phyloP scores from a whole-genome alignment of 2,329 filamentous ascomycete genomes.

The Rasamsonia emersonii region DNA sequence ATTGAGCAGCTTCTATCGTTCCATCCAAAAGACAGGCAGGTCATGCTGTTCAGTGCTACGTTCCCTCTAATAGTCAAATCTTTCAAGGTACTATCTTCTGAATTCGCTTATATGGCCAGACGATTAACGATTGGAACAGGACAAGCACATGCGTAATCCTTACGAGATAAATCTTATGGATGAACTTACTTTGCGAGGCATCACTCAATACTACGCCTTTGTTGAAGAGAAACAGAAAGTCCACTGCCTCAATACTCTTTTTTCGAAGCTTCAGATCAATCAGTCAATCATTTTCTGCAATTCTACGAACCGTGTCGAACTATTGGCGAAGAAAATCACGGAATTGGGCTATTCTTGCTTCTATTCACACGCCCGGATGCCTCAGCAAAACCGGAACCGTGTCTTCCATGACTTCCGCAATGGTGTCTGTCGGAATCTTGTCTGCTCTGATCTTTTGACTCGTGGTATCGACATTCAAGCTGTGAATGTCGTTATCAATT shows the following conservation, averaged over 20 bases:
- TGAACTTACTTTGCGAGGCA: conserved; percentile 92
- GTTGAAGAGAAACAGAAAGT: conserved; percentile 99
- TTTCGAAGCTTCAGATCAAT: conserved; percentile 98
- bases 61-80: conserved; percentile 96
- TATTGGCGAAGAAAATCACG: conserved; percentile 98
- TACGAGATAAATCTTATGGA: conserved; percentile 99
- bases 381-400: conserved; percentile 91
- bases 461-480: conserved; percentile 99
- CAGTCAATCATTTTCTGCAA: conserved; percentile 99
- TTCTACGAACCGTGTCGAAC: conserved; percentile 94
- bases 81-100: conserved; percentile 53
- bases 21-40: conserved; percentile 93
- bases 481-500: conserved; percentile 99
- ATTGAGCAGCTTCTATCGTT: conserved; percentile 94
- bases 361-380: conserved; percentile 98
- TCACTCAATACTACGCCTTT: conserved; percentile 98
- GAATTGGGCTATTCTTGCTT: conserved; percentile 99
- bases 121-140: conserved; percentile 35
- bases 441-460: conserved; percentile 94
- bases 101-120: not conserved
- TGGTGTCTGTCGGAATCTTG: conserved; percentile 92
- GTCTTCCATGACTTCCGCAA: conserved; percentile 99
- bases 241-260: conserved; percentile 96
- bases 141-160: conserved; percentile 93
- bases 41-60: conserved; percentile 98